These are phyloP conservation scores for Exophiala aquamarina DNA, from an alignment of 2,329 filamentous ascomycete species.

Conservation along the genomic window DNA sequence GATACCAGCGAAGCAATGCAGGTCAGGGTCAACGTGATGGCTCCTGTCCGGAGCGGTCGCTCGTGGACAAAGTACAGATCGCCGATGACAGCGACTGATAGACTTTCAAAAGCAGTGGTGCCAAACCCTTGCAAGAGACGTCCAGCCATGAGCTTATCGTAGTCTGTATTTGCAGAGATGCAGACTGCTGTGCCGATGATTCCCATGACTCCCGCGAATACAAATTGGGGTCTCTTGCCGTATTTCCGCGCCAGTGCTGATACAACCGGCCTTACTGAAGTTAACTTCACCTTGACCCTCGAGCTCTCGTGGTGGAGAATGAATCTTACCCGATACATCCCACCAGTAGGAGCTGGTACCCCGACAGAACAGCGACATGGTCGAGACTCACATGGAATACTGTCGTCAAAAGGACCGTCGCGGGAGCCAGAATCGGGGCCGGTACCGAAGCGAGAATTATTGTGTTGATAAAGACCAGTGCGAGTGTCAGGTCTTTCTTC, in stretches of 20 bases:
- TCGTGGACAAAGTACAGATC: constrained; percentile 50
- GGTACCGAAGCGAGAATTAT: too few species aligned
- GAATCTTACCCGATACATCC: constrained; percentile 37
- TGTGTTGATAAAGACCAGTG: too few species aligned
- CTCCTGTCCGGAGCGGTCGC: constrained; percentile 39
- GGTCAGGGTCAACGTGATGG: constrained; percentile 45
- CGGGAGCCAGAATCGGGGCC: too few species aligned
- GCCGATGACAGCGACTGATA: constrained; percentile 41
- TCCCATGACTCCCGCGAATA: constrained; percentile 12
- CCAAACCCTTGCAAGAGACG: constrained; percentile 26
- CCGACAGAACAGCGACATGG: not conserved
- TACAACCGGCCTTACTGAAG: constrained; percentile 25
- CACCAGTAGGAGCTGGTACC: constrained; percentile 1
- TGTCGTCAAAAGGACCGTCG: too few species aligned
- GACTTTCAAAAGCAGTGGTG: constrained; percentile 41
- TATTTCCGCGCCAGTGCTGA: constrained; percentile 29
- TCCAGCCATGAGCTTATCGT: constrained; percentile 15
- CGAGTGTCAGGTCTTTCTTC: too few species aligned
- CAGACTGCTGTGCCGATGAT: constrained; percentile 13
- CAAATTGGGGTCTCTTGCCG: constrained; percentile 23
- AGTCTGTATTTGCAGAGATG: constrained; percentile 23
- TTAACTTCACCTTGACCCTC: too few species aligned
- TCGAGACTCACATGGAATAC: not conserved
- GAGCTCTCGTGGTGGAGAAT: too few species aligned
- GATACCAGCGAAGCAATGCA: constrained; percentile 41